These are phyloP conservation scores for Solanum chacoense DNA, from an alignment of 305 asterid genomes.

Conservation along the genomic window DNA sequence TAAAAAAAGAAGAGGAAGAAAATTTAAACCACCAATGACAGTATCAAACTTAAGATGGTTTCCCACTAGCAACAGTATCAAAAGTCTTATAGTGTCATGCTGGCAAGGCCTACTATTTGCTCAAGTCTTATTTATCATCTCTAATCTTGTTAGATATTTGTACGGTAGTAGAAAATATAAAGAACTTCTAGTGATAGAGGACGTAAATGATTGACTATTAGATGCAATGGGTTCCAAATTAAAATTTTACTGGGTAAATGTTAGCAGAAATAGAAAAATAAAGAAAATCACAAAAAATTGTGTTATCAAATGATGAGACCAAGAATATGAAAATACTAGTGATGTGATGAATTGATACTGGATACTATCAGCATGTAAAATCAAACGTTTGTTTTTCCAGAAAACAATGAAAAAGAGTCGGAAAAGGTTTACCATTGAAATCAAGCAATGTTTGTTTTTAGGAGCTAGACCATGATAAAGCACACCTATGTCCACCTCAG, in stretches of 20 bases:
- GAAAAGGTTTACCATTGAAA: slow-evolving; percentile 72
- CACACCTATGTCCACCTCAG: slow-evolving; percentile 71
- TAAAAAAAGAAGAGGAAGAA: not conserved
- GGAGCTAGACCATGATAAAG: slow-evolving; percentile 93
- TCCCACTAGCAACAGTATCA: not conserved
- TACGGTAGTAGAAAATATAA: not conserved
- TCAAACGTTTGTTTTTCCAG: not conserved
- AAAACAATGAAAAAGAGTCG: not conserved
- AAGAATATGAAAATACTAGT: not conserved
- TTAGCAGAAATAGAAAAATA: not conserved
- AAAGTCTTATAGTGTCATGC: not conserved
- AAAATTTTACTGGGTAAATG: not conserved
- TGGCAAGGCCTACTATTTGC: not conserved
- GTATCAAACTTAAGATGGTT: not conserved
- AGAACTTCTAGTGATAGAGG: not conserved
- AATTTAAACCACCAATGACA: not conserved
- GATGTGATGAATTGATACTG: not conserved
- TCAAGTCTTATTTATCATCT: not conserved
- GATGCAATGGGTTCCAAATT: not conserved
- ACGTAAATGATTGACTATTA: not conserved
- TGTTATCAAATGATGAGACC: not conserved
- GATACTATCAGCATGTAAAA: not conserved
- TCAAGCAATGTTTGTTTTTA: slow-evolving; percentile 44
- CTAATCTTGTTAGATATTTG: not conserved
- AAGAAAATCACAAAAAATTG: not conserved